Conservation (phyloP, 2,329 filamentous ascomycete genomes). For the Colletotrichum plurivorum region DNA sequence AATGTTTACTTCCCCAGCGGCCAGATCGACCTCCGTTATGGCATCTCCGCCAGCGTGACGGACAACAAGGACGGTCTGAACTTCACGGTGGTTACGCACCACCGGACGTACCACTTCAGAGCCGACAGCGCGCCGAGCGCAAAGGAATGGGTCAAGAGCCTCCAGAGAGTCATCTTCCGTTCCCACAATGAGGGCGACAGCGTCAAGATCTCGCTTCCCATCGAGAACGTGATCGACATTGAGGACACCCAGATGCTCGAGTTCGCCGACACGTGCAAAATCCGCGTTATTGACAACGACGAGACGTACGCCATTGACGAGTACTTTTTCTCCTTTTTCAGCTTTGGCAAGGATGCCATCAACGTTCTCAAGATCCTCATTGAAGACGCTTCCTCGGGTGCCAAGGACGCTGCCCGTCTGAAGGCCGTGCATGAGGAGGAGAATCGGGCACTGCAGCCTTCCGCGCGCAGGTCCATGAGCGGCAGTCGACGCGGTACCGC, state of each 20-base stretch:
- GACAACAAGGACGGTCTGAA: conserved; percentile 83
- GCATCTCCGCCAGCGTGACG: conserved; percentile 84
- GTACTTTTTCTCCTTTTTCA: conserved; percentile 98
- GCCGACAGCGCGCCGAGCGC: conserved; percentile 91
- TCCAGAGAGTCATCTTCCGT: conserved; percentile 95
- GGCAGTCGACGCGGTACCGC: conserved; percentile 31
- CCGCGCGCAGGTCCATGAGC: conserved; percentile 41
- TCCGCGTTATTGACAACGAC: conserved; percentile 92
- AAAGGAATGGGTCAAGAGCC: conserved; percentile 94
- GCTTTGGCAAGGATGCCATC: conserved; percentile 85
- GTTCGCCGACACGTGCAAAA: conserved; percentile 93
- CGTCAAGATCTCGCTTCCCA: conserved; percentile 93
- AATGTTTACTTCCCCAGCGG: conserved; percentile 93
- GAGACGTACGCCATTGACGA: conserved; percentile 97
- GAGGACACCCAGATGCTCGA: conserved; percentile 93
- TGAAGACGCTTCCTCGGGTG: conserved; percentile 69
- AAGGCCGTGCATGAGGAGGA: conserved; percentile 27
- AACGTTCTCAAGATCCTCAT: conserved; percentile 81
- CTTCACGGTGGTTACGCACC: conserved; percentile 86
- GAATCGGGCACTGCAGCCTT: conserved; percentile 13
- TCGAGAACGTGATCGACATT: conserved; percentile 90
- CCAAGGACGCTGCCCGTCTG: conserved; percentile 24
- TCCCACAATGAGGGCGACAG: conserved; percentile 97
- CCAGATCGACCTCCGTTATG: conserved; percentile 92
- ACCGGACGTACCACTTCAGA: conserved; percentile 87